A percentile compares a stretch with the other conserved stretches of the same genome.
Conservation (phyloP, 352 stramenopile genomes). For the Phytopythium sindhum region DNA sequence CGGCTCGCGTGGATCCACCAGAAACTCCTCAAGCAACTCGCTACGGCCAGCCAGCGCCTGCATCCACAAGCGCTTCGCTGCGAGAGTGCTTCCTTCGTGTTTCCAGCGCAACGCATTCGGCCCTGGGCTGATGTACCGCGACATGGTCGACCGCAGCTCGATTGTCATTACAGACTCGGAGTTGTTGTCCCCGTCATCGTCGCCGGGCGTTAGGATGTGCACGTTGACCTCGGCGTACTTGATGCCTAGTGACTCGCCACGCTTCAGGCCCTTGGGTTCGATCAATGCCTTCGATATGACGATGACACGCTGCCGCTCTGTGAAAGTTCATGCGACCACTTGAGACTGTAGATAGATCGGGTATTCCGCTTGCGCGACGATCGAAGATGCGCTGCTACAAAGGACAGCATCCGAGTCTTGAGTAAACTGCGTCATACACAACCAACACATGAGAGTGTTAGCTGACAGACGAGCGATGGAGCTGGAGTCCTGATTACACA, state of each 20-base stretch:
- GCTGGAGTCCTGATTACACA: neutral
- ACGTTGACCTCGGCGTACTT: slow-evolving; percentile 4
- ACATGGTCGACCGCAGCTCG: slow-evolving; percentile 4
- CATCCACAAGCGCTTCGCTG: neutral
- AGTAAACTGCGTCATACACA: neutral
- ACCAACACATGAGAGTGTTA: neutral
- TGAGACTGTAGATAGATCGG: slow-evolving; percentile 5
- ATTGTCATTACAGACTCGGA: neutral
- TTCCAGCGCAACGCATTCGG: neutral
- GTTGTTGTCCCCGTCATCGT: neutral
- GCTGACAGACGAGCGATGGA: neutral
- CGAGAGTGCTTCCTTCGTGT: no score
- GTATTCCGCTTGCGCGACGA: neutral
- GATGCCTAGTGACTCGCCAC: neutral
- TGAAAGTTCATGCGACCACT: neutral
- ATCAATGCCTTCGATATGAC: slow-evolving; percentile 6
- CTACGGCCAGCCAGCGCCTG: neutral
- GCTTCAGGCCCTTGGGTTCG: neutral
- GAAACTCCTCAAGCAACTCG: slow-evolving; percentile 1
- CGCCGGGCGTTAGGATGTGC: neutral
- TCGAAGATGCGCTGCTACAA: neutral
- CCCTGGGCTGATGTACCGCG: neutral
- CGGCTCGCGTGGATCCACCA: neutral
- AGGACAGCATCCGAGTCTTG: slow-evolving; percentile 3
- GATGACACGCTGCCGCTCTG: neutral